A percentile compares a stretch with the other conserved stretches of the same genome.
phyloP scores from a whole-genome alignment of 306 rosid genomes.

The Inga laurina region DNA sequence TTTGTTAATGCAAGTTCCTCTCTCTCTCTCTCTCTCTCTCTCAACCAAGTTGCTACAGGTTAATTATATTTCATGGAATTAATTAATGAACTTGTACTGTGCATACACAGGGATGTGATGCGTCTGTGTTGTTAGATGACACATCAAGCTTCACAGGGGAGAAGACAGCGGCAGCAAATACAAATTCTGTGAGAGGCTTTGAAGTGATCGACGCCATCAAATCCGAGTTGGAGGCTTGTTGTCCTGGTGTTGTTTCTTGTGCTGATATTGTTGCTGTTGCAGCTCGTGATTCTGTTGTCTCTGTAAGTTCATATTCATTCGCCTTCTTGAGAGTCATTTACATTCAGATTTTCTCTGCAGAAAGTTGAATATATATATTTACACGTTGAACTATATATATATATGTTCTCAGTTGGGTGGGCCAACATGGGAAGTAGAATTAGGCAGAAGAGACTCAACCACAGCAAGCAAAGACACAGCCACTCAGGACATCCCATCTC shows the following conservation, averaged over 20 bases:
- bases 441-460: slow-evolving; percentile 77
- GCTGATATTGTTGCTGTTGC: slow-evolving; percentile 69
- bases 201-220: slow-evolving; percentile 66
- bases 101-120: slow-evolving; percentile 67
- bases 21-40: background rate
- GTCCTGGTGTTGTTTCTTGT: slow-evolving; percentile 76
- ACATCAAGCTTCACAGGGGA: slow-evolving; percentile 66
- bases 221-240: slow-evolving; percentile 53
- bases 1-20: slow-evolving; percentile 53
- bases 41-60: background rate
- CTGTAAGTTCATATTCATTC: slow-evolving; percentile 43
- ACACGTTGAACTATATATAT: background rate
- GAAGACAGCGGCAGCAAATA: slow-evolving; percentile 65
- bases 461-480: slow-evolving; percentile 67
- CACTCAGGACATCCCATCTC: slow-evolving; percentile 65
- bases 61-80: background rate
- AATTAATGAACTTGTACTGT: background rate
- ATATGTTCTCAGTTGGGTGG: slow-evolving; percentile 57
- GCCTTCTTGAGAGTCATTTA: background rate
- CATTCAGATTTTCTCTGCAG: background rate
- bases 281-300: slow-evolving; percentile 69
- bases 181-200: slow-evolving; percentile 62
- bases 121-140: slow-evolving; percentile 71
- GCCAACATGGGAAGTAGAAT: slow-evolving; percentile 57
- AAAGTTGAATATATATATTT: background rate